phyloP scores from a whole-genome alignment of 768 basidiomycete species.

The Suillus variegatus region DNA sequence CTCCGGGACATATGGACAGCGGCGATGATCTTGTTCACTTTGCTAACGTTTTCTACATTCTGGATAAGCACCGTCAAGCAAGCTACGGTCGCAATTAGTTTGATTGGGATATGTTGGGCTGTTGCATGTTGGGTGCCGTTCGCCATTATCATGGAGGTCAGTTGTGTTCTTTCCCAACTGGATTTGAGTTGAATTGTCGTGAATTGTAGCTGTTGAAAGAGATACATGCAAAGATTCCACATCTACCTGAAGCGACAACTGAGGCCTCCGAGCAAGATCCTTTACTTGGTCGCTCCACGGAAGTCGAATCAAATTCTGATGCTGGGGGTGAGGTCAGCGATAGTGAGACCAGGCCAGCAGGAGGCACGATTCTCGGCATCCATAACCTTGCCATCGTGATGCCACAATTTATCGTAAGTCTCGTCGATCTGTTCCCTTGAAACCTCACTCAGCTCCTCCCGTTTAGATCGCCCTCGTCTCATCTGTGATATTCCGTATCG shows the following conservation, averaged over 20 bases:
- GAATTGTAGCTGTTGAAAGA: constrained; percentile 69
- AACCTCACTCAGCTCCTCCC: not conserved
- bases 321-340: constrained; percentile 29
- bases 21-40: constrained; percentile 76
- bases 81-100: constrained; percentile 79
- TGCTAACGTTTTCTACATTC: constrained; percentile 83
- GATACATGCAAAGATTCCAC: constrained; percentile 42
- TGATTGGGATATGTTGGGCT: constrained; percentile 95
- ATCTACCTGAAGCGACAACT: constrained; percentile 30
- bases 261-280: constrained; percentile 46
- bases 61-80: constrained; percentile 80
- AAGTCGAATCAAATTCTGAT: constrained; percentile 44
- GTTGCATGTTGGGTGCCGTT: constrained; percentile 99
- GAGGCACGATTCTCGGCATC: constrained; percentile 91
- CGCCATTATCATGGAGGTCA: constrained; percentile 95
- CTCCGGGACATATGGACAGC: constrained; percentile 93
- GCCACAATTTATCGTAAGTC: constrained; percentile 88
- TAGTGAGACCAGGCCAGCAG: constrained; percentile 52
- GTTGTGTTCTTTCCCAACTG: constrained; percentile 43
- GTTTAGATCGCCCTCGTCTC: constrained; percentile 81
- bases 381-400: constrained; percentile 95
- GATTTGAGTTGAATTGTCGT: not conserved
- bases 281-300: constrained; percentile 55
- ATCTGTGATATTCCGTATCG: constrained; percentile 81
- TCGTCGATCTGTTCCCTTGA: not conserved